These are phyloP conservation scores for Nidularia sp. DNA, from an alignment of 768 basidiomycete genomes.

Conservation along the genomic window DNA sequence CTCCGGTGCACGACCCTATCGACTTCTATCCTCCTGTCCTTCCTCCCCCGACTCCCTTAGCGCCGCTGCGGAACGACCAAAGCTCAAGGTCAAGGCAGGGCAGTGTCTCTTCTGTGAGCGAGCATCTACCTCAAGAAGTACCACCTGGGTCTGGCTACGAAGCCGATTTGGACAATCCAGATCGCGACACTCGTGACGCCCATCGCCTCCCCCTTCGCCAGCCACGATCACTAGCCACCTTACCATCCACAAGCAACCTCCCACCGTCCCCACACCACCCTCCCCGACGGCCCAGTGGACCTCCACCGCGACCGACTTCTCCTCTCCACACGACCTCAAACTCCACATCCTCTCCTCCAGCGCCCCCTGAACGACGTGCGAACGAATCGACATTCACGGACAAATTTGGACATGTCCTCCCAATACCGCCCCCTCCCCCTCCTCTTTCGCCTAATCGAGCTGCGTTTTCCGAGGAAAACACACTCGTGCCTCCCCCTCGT, in stretches of 20 bases:
- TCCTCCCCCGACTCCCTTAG: constrained; percentile 26
- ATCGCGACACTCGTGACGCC: constrained; percentile 31
- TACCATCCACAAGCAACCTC: constrained; percentile 9
- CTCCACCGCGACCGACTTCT: constrained; percentile 27
- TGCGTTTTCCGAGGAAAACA: constrained; percentile 37
- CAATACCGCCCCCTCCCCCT: constrained; percentile 34
- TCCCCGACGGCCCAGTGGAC: constrained; percentile 30
- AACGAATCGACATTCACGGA: constrained; percentile 22
- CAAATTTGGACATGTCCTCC: constrained; percentile 20
- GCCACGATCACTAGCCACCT: constrained; percentile 19
- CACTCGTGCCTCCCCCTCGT: constrained; percentile 23
- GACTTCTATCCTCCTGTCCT: constrained; percentile 25
- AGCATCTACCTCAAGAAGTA: constrained; percentile 46
- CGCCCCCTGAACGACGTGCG: constrained; percentile 13
- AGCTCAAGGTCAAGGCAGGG: constrained; percentile 59
- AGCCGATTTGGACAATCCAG: constrained; percentile 61
- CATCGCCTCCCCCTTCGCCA: constrained; percentile 37
- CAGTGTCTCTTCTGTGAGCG: constrained; percentile 70
- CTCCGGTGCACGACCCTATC: constrained; percentile 27
- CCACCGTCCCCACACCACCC: constrained; percentile 32
- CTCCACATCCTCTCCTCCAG: constrained; percentile 29
- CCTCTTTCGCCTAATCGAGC: constrained; percentile 42
- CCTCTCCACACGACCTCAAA: constrained; percentile 25
- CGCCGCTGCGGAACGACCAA: constrained; percentile 47
- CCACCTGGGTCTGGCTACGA: constrained; percentile 71